Conservation (phyloP, 768 basidiomycete genomes). For the Amanita molliuscula region DNA sequence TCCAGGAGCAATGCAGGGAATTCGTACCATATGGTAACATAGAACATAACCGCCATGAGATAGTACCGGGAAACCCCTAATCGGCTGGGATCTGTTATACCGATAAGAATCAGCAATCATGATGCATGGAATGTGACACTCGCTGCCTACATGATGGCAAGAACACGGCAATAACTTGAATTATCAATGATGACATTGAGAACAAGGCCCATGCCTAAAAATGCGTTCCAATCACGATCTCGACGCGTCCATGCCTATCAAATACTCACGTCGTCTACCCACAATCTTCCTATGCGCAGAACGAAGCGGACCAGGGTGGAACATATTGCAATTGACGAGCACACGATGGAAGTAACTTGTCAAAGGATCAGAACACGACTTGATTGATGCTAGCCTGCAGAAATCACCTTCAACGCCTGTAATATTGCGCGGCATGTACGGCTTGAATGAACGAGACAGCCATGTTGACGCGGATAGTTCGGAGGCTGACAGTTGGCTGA, state of each 20-base stretch:
- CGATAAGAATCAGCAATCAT: neutral
- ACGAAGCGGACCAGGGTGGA: slow-evolving; percentile 21
- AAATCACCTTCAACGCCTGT: neutral
- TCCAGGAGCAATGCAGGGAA: neutral
- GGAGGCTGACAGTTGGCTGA: no score
- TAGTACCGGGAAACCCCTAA: slow-evolving; percentile 21
- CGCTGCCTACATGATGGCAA: slow-evolving; percentile 15
- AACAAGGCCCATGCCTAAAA: slow-evolving; percentile 20
- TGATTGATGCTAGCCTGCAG: neutral
- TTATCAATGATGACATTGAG: slow-evolving; percentile 16
- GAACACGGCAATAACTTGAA: slow-evolving; percentile 20
- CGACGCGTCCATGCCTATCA: neutral
- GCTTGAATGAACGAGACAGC: no score
- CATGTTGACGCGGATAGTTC: no score
- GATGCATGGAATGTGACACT: no score
- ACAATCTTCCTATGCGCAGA: slow-evolving; percentile 20
- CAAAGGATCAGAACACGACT: neutral
- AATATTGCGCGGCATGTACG: neutral
- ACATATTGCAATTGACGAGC: slow-evolving; percentile 22
- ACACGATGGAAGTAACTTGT: slow-evolving; percentile 15
- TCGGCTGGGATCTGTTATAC: neutral
- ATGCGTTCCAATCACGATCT: neutral
- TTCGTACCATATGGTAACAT: slow-evolving; percentile 27
- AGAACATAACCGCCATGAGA: slow-evolving; percentile 27
- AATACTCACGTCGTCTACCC: slow-evolving; percentile 25